phyloP scores from a whole-genome alignment of 2,329 filamentous ascomycete species.

The Ascochyta rabiei region DNA sequence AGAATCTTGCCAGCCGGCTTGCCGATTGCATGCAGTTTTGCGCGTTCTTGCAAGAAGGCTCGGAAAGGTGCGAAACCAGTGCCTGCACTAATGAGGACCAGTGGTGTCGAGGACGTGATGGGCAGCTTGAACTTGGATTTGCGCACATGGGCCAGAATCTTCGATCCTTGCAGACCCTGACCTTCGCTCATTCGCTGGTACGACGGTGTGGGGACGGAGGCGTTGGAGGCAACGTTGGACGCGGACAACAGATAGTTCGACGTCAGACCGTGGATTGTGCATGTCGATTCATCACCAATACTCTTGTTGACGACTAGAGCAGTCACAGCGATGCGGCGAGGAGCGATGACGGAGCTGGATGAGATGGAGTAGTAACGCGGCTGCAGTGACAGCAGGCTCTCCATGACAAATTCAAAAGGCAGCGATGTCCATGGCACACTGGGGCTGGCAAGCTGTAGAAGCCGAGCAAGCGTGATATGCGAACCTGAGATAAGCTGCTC shows the following conservation, averaged over 20 bases:
- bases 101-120: constrained; percentile 49
- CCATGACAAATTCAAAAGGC: constrained; percentile 42
- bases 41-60: constrained; percentile 44
- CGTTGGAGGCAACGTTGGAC: constrained; percentile 27
- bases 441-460: constrained; percentile 41
- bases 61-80: constrained; percentile 46
- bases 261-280: constrained; percentile 45
- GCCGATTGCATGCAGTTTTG: constrained; percentile 39
- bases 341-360: constrained; percentile 47
- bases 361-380: constrained; percentile 46
- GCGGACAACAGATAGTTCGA: constrained; percentile 49
- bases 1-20: constrained; percentile 38
- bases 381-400: constrained; percentile 35
- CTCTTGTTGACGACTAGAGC: constrained; percentile 47
- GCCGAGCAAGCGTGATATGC: constrained; percentile 49
- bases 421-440: constrained; percentile 39
- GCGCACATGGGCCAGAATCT: constrained; percentile 50
- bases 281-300: constrained; percentile 23
- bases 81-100: constrained; percentile 53
- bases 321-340: constrained; percentile 46
- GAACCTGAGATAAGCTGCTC: constrained; percentile 36
- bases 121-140: constrained; percentile 57
- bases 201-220: constrained; percentile 19
- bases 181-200: constrained; percentile 20
- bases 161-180: constrained; percentile 25